Conservation (phyloP, 305 asterid genomes). For the Fraxinus floribunda region DNA sequence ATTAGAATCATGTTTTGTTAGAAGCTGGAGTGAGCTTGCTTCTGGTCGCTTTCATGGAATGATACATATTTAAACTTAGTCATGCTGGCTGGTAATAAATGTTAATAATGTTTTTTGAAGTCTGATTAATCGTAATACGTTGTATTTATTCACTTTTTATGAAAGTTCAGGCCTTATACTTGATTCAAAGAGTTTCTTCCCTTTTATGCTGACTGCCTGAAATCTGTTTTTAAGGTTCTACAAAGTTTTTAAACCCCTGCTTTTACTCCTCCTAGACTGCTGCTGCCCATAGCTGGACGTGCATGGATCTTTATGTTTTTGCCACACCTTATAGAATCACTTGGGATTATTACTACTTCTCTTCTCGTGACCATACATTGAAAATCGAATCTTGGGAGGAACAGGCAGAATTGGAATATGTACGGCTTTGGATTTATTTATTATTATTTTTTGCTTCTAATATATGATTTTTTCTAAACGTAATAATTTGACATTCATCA, state of each 20-base stretch:
- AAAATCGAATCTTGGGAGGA: slow-evolving; percentile 92
- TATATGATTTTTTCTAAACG: not conserved
- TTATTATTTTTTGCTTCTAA: not conserved
- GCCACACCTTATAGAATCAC: slow-evolving; percentile 95
- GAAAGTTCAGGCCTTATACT: not conserved
- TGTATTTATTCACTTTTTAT: not conserved
- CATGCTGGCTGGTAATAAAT: not conserved
- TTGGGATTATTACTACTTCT: slow-evolving; percentile 87
- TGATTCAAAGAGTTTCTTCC: not conserved
- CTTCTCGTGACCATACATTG: slow-evolving; percentile 74
- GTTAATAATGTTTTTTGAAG: not conserved
- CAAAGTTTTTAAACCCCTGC: not conserved
- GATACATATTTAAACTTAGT: not conserved
- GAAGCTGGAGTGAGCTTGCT: not conserved
- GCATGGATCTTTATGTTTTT: slow-evolving; percentile 97
- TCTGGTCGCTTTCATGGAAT: not conserved
- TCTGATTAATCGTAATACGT: not conserved
- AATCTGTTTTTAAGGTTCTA: slow-evolving; percentile 6
- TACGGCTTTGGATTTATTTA: slow-evolving; percentile 25
- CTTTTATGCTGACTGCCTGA: not conserved
- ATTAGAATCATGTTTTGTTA: not conserved
- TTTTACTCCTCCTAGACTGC: slow-evolving; percentile 51
- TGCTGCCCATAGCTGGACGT: slow-evolving; percentile 97
- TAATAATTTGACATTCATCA: slow-evolving; percentile 28
- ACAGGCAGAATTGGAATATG: slow-evolving; percentile 90